Percentiles rank a stretch among this genome's conserved stretches.
phyloP scores from a whole-genome alignment of 805 yeast genomes.

The Teunomyces barrocoloradensis region DNA sequence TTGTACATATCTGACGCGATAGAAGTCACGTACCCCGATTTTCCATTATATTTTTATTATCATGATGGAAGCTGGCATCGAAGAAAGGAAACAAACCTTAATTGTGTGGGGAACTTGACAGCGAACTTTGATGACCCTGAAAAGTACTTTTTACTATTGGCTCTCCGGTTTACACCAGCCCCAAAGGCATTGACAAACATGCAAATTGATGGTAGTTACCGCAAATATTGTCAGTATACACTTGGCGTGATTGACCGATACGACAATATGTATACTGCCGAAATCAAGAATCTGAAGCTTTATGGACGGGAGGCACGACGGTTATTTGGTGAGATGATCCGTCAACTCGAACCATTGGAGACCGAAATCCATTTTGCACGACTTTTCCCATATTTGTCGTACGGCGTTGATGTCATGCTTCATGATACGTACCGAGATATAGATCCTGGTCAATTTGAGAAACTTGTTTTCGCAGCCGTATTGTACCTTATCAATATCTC shows the following conservation, averaged over 20 bases:
- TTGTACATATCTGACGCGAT: not conserved
- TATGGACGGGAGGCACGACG: not conserved
- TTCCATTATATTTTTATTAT: not conserved
- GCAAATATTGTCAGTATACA: not conserved
- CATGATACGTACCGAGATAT: not conserved
- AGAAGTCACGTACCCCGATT: slow-evolving; percentile 1
- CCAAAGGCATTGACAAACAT: not conserved
- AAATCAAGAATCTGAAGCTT: slow-evolving; percentile 1
- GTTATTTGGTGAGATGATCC: not conserved
- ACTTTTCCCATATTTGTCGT: not conserved
- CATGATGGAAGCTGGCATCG: slow-evolving; percentile 1
- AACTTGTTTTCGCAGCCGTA: slow-evolving; percentile 2
- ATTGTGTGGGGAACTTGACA: not conserved
- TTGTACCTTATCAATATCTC: slow-evolving; percentile 2
- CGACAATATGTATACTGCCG: not conserved
- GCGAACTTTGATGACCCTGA: not conserved
- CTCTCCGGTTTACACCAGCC: not conserved
- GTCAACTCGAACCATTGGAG: not conserved
- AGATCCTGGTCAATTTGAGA: not conserved
- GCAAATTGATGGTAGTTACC: not conserved
- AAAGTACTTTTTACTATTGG: not conserved
- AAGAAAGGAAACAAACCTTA: not conserved
- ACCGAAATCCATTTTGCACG: not conserved
- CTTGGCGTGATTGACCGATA: not conserved
- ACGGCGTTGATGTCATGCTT: slow-evolving; percentile 1